Conservation (phyloP, 2,329 filamentous ascomycete genomes). For the Talaromyces verruculosus region DNA sequence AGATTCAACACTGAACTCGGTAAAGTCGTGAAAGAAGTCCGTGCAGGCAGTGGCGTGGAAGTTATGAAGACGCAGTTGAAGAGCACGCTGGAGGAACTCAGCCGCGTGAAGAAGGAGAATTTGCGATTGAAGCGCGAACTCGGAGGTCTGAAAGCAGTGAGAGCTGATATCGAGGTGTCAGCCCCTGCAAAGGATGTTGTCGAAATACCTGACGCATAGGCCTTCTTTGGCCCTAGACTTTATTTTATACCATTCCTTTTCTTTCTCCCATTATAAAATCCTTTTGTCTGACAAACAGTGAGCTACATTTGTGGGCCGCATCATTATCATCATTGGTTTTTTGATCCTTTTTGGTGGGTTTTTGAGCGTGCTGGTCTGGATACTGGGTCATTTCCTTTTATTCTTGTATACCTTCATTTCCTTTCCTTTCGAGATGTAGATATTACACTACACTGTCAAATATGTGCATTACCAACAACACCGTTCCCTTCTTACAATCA, state of each 20-base stretch:
- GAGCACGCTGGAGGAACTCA: slow-evolving; percentile 74
- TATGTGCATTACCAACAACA: background rate
- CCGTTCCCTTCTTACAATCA: background rate
- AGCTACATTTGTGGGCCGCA: background rate
- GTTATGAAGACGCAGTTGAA: slow-evolving; percentile 70
- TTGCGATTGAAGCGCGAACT: slow-evolving; percentile 78
- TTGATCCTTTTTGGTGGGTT: slow-evolving; percentile 1
- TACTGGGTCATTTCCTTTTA: slow-evolving; percentile 1
- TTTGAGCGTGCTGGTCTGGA: slow-evolving; percentile 14
- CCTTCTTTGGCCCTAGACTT: background rate
- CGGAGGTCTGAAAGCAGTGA: slow-evolving; percentile 62
- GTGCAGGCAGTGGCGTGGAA: slow-evolving; percentile 74
- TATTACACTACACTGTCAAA: slow-evolving; percentile 3
- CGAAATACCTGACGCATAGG: slow-evolving; percentile 9
- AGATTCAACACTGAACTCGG: slow-evolving; percentile 88
- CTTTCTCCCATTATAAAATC: no score
- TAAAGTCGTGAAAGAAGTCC: slow-evolving; percentile 75
- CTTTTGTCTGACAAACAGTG: background rate
- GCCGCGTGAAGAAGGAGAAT: slow-evolving; percentile 80
- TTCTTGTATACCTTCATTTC: slow-evolving; percentile 16
- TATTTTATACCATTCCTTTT: background rate
- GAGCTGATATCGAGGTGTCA: slow-evolving; percentile 34
- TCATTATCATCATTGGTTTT: slow-evolving; percentile 11
- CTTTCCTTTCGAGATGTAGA: slow-evolving; percentile 11
- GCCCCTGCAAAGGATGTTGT: slow-evolving; percentile 23